Evolutionary conservation across 73 alveolate genomes (phyloP), one percentile per base, ranked within the genome.

Genomic region (Uronychia setigera): DNA sequence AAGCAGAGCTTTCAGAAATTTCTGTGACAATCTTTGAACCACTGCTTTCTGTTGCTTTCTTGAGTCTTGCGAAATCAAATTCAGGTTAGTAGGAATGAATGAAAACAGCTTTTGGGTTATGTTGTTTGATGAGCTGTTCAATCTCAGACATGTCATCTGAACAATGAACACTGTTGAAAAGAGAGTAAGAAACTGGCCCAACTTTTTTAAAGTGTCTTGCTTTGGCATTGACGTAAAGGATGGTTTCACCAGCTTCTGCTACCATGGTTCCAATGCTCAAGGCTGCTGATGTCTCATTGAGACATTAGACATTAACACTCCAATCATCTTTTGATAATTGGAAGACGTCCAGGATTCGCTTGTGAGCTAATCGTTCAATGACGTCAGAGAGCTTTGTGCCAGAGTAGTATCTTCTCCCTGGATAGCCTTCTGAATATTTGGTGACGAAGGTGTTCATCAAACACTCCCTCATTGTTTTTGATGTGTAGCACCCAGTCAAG

Each of bases 301-400:
- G 86, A 32, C 89, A 81, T 57, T 93, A 79, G 1, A 92, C 95
- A 81, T 88, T 93, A 28, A 93, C 93, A 59, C 95, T 94, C 97
- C 97, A 93, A 79, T 93, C 88, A 32, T 81, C 74, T 1, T 90
- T 77, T 57, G 58, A 58, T 14, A 91, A 58, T 60, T 81, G 83
- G 77, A 90, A 93, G 34, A 92, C 93, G 32, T 80, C 92, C 31
- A 93, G 84, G 19, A 92, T 92, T 32, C 97, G 78, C 46, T 85
- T 75, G 76, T 91, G 78, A 59, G 94, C 88, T 13, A 91, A 74
- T 26, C 75, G 35, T 74, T 91, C 96, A 60, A 91, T 78, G 82
- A 80, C 77, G 78, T 91, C 96, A 57, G 81, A 80, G 74, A 33
- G 77, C 78, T 91, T 81, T 32, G 80, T 89, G 26, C 91, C 91